Conservation (phyloP, 2,329 filamentous ascomycete genomes). For the Huntiella moniliformis region DNA sequence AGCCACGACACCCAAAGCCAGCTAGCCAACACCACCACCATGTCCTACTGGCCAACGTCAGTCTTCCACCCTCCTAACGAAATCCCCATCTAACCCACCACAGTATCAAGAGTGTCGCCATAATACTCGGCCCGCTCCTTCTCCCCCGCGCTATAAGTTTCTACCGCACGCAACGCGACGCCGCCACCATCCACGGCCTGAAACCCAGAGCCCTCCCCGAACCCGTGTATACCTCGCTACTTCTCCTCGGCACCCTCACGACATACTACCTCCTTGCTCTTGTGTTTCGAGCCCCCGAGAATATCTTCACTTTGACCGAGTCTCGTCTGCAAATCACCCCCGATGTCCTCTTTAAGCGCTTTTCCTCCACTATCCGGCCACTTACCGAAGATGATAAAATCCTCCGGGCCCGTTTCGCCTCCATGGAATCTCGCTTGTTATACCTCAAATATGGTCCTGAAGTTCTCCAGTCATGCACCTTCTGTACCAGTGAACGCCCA, state of each 20-base stretch:
- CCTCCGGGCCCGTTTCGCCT: slow-evolving; percentile 50
- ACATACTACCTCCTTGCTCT: slow-evolving; percentile 35
- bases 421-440: slow-evolving; percentile 52
- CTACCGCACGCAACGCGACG: slow-evolving; percentile 37
- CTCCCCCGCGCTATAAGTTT: slow-evolving; percentile 46
- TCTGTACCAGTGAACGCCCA: slow-evolving; percentile 56
- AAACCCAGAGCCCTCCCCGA: slow-evolving; percentile 33
- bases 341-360: slow-evolving; percentile 65
- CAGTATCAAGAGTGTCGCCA: slow-evolving; percentile 34
- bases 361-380: slow-evolving; percentile 35
- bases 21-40: neutral
- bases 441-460: slow-evolving; percentile 71
- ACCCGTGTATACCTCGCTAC: slow-evolving; percentile 36
- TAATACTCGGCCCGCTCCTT: slow-evolving; percentile 53
- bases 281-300: slow-evolving; percentile 53
- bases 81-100: neutral
- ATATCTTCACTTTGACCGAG: slow-evolving; percentile 59
- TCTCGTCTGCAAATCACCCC: slow-evolving; percentile 74
- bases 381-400: slow-evolving; percentile 42
- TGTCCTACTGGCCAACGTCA: slow-evolving; percentile 11
- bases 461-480: slow-evolving; percentile 56
- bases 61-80: neutral
- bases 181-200: slow-evolving; percentile 23
- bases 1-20: neutral
- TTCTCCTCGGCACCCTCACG: slow-evolving; percentile 35